Conservation (phyloP, 2,329 filamentous ascomycete species). For the Raffaelea arxii region DNA sequence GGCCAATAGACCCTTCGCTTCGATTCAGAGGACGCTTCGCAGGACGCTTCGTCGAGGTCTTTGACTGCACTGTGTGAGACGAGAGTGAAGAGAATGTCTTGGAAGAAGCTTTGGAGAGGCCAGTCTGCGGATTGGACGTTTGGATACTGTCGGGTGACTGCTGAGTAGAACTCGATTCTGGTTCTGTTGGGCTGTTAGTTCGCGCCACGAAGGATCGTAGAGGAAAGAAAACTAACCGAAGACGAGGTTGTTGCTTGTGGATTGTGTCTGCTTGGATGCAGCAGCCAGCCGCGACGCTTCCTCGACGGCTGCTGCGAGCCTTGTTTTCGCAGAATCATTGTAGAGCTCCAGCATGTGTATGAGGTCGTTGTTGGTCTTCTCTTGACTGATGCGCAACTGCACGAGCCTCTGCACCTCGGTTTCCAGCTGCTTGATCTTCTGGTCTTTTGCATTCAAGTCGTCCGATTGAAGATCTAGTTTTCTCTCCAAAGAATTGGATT, state of each 20-base stretch:
- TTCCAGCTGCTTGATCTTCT: slow-evolving; percentile 6
- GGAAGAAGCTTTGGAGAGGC: too few relatives aligned
- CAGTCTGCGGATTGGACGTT: too few relatives aligned
- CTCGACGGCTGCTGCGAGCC: not conserved
- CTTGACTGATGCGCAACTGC: not conserved
- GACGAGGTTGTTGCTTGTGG: not conserved
- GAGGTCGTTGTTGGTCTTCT: not conserved
- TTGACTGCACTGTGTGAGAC: too few relatives aligned
- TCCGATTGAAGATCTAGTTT: slow-evolving; percentile 3
- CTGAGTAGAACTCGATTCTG: too few relatives aligned
- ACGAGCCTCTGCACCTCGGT: not conserved
- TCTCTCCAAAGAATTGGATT: slow-evolving; percentile 8
- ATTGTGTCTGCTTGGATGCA: not conserved
- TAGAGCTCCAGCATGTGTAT: not conserved
- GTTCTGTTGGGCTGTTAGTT: not conserved
- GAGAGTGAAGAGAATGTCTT: too few relatives aligned
- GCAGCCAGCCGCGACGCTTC: not conserved
- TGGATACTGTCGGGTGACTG: too few relatives aligned
- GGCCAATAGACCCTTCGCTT: too few relatives aligned
- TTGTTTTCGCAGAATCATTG: not conserved
- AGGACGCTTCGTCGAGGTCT: too few relatives aligned
- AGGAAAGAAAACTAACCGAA: not conserved
- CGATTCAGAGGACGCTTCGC: too few relatives aligned
- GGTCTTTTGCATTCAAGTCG: slow-evolving; percentile 1
- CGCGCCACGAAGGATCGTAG: too few relatives aligned